Percentiles rank a stretch among this genome's conserved stretches.
phyloP scores from a whole-genome alignment of 345 rosid species.

The Excoecaria cochinchinensis region DNA sequence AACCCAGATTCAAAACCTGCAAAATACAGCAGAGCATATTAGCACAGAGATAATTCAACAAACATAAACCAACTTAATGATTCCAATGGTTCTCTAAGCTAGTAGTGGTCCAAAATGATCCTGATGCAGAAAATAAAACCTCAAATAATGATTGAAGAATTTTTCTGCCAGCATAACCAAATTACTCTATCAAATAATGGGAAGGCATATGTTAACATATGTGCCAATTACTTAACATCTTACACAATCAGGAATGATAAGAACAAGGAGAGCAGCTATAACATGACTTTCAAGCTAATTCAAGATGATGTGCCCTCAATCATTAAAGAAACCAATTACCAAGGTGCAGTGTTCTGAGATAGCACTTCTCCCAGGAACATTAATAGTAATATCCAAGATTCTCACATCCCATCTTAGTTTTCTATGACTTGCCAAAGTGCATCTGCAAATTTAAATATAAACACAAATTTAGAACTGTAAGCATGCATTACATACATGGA shows the following conservation, averaged over 20 bases:
- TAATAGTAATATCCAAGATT: conserved; percentile 42
- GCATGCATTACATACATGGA: background rate
- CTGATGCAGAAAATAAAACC: background rate
- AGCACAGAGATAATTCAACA: conserved; percentile 7
- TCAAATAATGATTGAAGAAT: background rate
- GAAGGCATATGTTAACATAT: background rate
- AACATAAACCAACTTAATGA: conserved; percentile 4
- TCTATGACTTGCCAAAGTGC: conserved; percentile 53
- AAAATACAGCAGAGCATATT: conserved; percentile 21
- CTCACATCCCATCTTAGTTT: conserved; percentile 64
- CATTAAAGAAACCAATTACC: conserved; percentile 47
- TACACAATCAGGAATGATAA: background rate
- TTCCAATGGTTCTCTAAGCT: background rate
- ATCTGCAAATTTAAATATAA: conserved; percentile 45
- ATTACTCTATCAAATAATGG: background rate
- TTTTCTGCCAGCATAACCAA: background rate
- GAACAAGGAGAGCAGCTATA: background rate
- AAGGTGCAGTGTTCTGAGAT: conserved; percentile 46
- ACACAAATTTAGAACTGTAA: background rate
- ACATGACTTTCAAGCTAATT: conserved; percentile 9
- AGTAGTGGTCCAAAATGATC: background rate
- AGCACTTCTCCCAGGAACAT: conserved; percentile 49
- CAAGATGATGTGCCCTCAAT: conserved; percentile 1
- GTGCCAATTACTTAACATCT: background rate
- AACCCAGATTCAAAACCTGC: conserved; percentile 56